Conservation (phyloP, 768 basidiomycete species). For the Kwoniella sp. region DNA sequence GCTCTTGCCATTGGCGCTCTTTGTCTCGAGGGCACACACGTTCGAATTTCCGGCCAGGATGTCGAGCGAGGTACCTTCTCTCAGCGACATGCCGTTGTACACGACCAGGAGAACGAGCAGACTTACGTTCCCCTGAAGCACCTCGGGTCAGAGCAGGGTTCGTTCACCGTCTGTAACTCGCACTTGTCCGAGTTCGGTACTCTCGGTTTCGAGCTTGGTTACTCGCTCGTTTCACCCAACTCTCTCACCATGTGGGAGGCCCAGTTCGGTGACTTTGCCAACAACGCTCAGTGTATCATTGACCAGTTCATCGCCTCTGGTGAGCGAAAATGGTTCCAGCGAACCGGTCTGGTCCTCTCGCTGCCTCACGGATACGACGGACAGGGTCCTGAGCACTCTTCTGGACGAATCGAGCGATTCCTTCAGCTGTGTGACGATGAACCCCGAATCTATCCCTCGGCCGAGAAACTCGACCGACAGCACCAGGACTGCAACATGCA, state of each 20-base stretch:
- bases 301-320: conserved; percentile 98
- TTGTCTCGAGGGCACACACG: conserved; percentile 85
- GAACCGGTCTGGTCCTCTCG: conserved; percentile 80
- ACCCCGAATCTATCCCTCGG: conserved; percentile 79
- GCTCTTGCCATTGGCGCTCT: conserved; percentile 93
- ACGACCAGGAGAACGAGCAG: conserved; percentile 88
- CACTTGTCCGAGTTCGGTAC: conserved; percentile 90
- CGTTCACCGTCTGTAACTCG: conserved; percentile 93
- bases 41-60: conserved; percentile 94
- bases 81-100: conserved; percentile 92
- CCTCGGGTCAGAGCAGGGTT: conserved; percentile 80
- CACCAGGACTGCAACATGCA: conserved; percentile 99
- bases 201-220: conserved; percentile 96
- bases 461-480: conserved; percentile 84
- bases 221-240: conserved; percentile 94
- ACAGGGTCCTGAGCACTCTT: conserved; percentile 97
- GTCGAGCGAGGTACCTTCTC: conserved; percentile 99
- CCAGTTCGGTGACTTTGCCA: conserved; percentile 94
- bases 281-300: conserved; percentile 95
- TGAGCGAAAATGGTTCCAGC: conserved; percentile 95
- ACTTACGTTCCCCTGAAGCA: conserved; percentile 87
- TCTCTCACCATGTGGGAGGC: conserved; percentile 96
- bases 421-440: conserved; percentile 97
- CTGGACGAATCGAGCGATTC: conserved; percentile 91
- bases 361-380: conserved; percentile 97